These are phyloP conservation scores for Sporobolomyces phaffii DNA, from an alignment of 768 basidiomycete genomes.

Conservation along the genomic window DNA sequence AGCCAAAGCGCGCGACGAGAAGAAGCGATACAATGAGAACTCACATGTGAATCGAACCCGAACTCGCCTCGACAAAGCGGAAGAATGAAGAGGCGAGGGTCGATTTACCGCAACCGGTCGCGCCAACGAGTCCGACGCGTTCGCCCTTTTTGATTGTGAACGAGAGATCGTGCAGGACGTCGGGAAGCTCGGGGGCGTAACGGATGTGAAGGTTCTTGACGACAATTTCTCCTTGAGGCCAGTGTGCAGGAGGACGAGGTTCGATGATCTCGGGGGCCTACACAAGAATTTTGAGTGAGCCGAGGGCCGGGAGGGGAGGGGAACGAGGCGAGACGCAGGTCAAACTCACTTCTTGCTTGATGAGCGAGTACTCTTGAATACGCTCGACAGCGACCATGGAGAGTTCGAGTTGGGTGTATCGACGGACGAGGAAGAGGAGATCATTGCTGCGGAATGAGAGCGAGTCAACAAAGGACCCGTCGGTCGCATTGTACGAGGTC, in stretches of 20 bases:
- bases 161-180: conserved; percentile 47
- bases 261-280: conserved; percentile 41
- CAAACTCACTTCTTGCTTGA: conserved; percentile 31
- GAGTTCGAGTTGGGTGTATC: conserved; percentile 41
- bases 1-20: too few species aligned
- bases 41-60: conserved; percentile 45
- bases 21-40: too few species aligned
- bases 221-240: conserved; percentile 40
- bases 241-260: conserved; percentile 39
- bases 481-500: background rate
- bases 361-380: conserved; percentile 41
- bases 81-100: conserved; percentile 50
- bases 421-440: conserved; percentile 41
- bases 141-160: conserved; percentile 48
- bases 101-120: conserved; percentile 51
- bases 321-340: too few species aligned
- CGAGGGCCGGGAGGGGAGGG: background rate
- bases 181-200: conserved; percentile 44
- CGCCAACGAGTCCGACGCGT: conserved; percentile 47
- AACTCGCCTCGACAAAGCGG: conserved; percentile 49
- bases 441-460: conserved; percentile 24
- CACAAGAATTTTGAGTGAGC: too few species aligned
- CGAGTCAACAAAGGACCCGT: background rate
- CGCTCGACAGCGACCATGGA: conserved; percentile 45
- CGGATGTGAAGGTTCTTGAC: conserved; percentile 46